Base-by-base conservation (phyloP, 2,329 filamentous ascomycete species). In the Aspergillaceae sp. region DNA sequence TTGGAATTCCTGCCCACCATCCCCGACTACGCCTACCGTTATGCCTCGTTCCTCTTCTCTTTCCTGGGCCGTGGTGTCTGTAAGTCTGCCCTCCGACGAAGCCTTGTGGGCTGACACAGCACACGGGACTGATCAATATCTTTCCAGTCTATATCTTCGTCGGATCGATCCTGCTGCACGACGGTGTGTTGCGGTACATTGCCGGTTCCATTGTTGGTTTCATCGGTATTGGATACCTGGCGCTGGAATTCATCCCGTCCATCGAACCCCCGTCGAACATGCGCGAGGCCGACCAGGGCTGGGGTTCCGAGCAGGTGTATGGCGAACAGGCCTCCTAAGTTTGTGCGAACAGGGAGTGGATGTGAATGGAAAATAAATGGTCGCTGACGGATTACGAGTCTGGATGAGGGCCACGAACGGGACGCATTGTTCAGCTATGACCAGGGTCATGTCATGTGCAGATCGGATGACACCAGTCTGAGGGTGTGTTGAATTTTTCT, bases 31-130 rank as follows among this genome's bases (percentile, higher is more conserved):
- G 78, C 95, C 45, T 85, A 89, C 48, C 84, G 88, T 72, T 95
- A 97, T 74, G 91, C 89, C 45, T 94, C 88, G 7, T 98, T 98
- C 76, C 83, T 97, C 70, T 97, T 97, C 76, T 94, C 87, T 48
- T 97, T 98, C 77, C 73, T 97, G 57, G 92, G 92, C 51, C 89
- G 92, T 64, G 92, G 92, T 70, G 77, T 88, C 66, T 97, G 90
- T 95, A 81, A 72, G 88, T 82, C 10, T 29, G n/a, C 29, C 26
- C 5, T 10, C 5, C n/a, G 5, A 33, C 36, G 11, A 10, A 34
- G 32, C n/a, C 32, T 41, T 40, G 28, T 29, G 41, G 28, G 19
- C 5, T 40, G 5, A 9, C 36, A 40, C 9, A 29, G 7, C 36
- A 33, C 46, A 57, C 44, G 54, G 33, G 29, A 36, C 34, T 36